phyloP scores from a whole-genome alignment of 2,329 filamentous ascomycete genomes.

The Setomelanomma holmii region DNA sequence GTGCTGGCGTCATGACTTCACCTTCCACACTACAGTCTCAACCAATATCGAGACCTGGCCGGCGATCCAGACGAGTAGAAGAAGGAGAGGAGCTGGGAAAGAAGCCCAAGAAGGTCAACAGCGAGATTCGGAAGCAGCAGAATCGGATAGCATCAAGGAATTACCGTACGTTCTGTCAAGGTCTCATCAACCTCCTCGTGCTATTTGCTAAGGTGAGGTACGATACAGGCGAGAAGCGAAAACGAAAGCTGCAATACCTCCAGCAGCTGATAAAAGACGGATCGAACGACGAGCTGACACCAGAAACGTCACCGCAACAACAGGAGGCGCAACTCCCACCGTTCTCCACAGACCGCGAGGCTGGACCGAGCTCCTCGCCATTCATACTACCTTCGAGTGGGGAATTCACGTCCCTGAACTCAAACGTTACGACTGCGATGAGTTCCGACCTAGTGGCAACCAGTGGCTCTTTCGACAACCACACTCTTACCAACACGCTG shows the following conservation, averaged over 20 bases:
- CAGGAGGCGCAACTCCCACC: constrained; percentile 24
- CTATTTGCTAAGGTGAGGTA: constrained; percentile 4
- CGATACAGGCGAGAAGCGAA: constrained; percentile 45
- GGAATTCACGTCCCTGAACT: constrained; percentile 10
- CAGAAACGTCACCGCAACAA: constrained; percentile 18
- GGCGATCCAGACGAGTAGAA: constrained; percentile 11
- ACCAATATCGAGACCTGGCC: constrained; percentile 8
- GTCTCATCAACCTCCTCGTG: too few species aligned
- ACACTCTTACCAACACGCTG: constrained; percentile 14
- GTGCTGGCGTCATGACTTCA: constrained; percentile 31
- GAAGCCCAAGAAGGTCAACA: constrained; percentile 45
- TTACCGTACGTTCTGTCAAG: constrained; percentile 40
- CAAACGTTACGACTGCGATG: constrained; percentile 15
- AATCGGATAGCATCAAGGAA: constrained; percentile 49
- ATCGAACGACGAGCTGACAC: constrained; percentile 17
- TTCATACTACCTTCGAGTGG: constrained; percentile 17
- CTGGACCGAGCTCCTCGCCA: constrained; percentile 9
- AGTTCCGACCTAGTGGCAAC: constrained; percentile 14
- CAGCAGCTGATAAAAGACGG: constrained; percentile 42
- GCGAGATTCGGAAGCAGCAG: constrained; percentile 47
- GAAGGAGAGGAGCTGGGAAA: constrained; percentile 17
- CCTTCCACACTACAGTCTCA: constrained; percentile 16
- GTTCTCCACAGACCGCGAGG: constrained; percentile 24
- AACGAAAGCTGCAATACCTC: constrained; percentile 46
- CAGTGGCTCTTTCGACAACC: constrained; percentile 17